phyloP scores from a whole-genome alignment of 1,284 basidiomycete genomes.

The Exobasidium rhododendri region DNA sequence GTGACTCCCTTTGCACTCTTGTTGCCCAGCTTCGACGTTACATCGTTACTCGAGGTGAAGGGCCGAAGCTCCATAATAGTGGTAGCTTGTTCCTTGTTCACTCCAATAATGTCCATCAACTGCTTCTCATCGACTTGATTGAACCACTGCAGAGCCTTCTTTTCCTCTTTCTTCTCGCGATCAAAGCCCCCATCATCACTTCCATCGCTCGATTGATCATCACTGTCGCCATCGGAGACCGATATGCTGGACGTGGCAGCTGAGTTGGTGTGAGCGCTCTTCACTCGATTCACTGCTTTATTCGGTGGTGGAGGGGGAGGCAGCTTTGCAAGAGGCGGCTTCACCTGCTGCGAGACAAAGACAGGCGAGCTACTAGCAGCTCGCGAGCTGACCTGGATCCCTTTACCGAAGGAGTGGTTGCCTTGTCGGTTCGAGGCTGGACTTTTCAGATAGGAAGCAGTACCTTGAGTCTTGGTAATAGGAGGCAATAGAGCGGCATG shows the following conservation, averaged over 20 bases:
- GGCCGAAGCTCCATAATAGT: conserved; percentile 78
- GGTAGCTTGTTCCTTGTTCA: conserved; percentile 74
- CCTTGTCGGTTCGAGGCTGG: not conserved
- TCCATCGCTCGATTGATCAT: conserved; percentile 30
- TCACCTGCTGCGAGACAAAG: not conserved
- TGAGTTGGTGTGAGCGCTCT: not conserved
- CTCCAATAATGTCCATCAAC: conserved; percentile 85
- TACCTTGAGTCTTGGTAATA: not conserved
- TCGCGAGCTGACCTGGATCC: not conserved
- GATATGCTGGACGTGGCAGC: not conserved
- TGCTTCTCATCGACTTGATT: conserved; percentile 71
- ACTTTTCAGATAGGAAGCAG: not conserved
- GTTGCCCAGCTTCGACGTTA: conserved; percentile 60
- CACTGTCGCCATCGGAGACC: conserved; percentile 6
- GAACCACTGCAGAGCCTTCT: conserved; percentile 66
- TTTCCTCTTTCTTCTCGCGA: conserved; percentile 34
- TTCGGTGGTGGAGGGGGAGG: not conserved
- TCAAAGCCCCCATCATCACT: conserved; percentile 31
- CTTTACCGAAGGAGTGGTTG: not conserved
- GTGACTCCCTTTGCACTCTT: conserved; percentile 92
- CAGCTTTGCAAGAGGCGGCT: not conserved
- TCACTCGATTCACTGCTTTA: not conserved
- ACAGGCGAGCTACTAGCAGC: not conserved
- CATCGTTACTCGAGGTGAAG: conserved; percentile 72
- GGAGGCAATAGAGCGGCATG: no score